A percentile compares a stretch with the other conserved stretches of the same genome.
Conservation (phyloP, 2,329 filamentous ascomycete species). For the Mollisiaceae sp. region DNA sequence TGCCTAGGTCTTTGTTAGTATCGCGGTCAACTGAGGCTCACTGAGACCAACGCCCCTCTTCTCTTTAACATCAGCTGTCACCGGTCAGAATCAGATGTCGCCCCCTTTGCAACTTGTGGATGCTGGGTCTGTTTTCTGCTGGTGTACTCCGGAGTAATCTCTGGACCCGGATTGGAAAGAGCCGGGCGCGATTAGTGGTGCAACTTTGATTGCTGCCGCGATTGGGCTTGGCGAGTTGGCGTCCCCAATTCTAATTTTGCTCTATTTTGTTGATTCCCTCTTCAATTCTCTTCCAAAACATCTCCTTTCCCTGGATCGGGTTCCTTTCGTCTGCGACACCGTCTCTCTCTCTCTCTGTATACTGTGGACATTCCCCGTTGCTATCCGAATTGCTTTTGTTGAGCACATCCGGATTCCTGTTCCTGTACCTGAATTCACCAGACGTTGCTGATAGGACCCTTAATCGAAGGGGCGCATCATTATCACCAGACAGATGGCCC, state of each 20-base stretch:
- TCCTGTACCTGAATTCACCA: slow-evolving; percentile 1
- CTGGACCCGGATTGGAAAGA: slow-evolving; percentile 2
- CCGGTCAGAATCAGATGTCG: neutral
- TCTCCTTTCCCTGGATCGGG: neutral
- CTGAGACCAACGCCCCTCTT: neutral
- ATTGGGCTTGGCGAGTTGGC: neutral
- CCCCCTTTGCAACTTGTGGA: neutral
- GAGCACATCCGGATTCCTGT: neutral
- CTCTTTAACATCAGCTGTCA: neutral
- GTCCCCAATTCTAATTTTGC: neutral
- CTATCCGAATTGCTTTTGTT: neutral
- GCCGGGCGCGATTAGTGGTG: slow-evolving; percentile 5
- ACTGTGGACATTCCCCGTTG: neutral
- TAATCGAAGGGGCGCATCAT: slow-evolving; percentile 20
- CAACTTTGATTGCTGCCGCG: slow-evolving; percentile 12
- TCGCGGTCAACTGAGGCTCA: neutral
- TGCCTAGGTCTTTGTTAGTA: neutral
- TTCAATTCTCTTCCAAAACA: neutral
- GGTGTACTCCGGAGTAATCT: neutral
- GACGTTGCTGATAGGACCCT: slow-evolving; percentile 24
- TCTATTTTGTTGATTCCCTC: slow-evolving; percentile 3
- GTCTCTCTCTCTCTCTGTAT: neutral
- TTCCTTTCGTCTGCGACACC: neutral
- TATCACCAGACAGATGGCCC: slow-evolving; percentile 25
- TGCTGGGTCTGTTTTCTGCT: neutral